These are phyloP conservation scores for Skeletonema costatum DNA, from an alignment of 108 stramenopile genomes.

Conservation along the genomic window DNA sequence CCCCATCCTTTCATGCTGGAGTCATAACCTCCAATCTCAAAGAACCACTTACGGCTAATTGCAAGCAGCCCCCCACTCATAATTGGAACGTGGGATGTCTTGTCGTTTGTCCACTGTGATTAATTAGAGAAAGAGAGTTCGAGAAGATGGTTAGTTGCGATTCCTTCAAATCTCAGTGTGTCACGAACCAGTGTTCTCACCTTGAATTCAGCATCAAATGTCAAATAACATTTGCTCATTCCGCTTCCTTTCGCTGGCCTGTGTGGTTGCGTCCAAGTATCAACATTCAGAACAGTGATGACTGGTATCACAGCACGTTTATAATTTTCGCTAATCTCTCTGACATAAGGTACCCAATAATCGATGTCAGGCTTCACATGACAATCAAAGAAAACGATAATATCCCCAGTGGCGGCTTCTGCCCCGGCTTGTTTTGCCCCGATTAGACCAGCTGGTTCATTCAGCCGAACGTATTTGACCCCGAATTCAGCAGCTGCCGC, in stretches of 20 bases:
- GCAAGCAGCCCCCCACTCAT: conserved; percentile 47
- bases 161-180: background rate
- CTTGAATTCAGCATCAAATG: conserved; percentile 51
- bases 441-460: conserved; percentile 33
- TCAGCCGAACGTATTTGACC: conserved; percentile 39
- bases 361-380: conserved; percentile 41
- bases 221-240: conserved; percentile 50
- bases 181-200: conserved; percentile 5
- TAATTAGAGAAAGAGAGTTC: background rate
- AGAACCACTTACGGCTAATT: conserved; percentile 50
- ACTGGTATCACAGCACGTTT: conserved; percentile 44
- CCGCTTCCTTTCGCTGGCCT: conserved; percentile 33
- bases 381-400: conserved; percentile 49
- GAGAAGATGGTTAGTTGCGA: background rate
- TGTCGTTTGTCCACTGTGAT: conserved; percentile 1
- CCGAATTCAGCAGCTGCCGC: conserved; percentile 27
- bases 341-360: conserved; percentile 47
- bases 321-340: conserved; percentile 32
- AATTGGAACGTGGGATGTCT: conserved; percentile 40
- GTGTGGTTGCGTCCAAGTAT: conserved; percentile 36
- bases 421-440: conserved; percentile 46
- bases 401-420: conserved; percentile 42
- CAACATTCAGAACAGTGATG: conserved; percentile 44
- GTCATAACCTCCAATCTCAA: conserved; percentile 51
- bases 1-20: conserved; percentile 46